Evolutionary conservation across 148 eudicot genomes (phyloP).

Genomic region (Fagopyrum esculentum): DNA sequence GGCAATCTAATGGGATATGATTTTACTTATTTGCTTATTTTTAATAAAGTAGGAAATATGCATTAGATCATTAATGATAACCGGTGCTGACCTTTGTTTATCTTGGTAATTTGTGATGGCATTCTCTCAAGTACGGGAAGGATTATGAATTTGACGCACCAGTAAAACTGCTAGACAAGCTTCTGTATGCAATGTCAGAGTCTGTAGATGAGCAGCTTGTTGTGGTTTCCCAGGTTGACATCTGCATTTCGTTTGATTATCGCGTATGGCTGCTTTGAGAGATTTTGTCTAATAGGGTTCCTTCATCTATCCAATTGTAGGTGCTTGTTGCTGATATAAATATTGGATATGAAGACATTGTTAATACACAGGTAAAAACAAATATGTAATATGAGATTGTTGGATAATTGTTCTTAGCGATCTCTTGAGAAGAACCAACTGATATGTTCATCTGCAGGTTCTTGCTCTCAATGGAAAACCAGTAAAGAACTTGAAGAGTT

Average conservation of each 20-base stretch:
- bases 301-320: constrained; percentile 11
- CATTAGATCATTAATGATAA: background rate
- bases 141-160: constrained; percentile 46
- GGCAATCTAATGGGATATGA: background rate
- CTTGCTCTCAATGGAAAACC: constrained; percentile 39
- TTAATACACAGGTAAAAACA: constrained; percentile 33
- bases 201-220: constrained; percentile 40
- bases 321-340: constrained; percentile 48
- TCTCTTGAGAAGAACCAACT: background rate
- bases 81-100: background rate
- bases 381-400: background rate
- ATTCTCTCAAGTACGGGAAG: constrained; percentile 29
- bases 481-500: constrained; percentile 36
- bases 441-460: constrained; percentile 21
- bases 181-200: constrained; percentile 34
- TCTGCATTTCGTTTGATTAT: background rate
- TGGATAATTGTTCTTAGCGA: background rate
- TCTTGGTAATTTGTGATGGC: background rate
- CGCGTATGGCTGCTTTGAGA: background rate
- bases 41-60: background rate
- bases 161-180: constrained; percentile 38
- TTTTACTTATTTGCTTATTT: background rate
- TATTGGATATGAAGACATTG: constrained; percentile 46
- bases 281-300: background rate
- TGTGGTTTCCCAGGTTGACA: constrained; percentile 38